Evolutionary conservation across 441 rosid species (phyloP).

Genomic region (Hura crepitans): DNA sequence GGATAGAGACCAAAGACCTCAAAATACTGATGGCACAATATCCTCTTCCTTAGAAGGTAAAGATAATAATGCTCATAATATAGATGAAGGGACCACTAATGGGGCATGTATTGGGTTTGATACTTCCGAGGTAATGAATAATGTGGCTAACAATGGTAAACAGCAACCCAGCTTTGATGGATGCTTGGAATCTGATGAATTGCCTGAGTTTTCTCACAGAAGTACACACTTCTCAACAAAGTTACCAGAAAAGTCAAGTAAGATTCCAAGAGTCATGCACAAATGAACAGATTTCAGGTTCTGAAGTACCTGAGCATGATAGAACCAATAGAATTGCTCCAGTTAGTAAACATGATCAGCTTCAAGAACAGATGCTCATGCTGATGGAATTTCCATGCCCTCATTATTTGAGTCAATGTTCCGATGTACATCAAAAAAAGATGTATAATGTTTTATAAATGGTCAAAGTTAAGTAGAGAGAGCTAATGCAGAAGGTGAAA

Average conservation of each 20-base stretch:
- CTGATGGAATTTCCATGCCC: constrained; percentile 32
- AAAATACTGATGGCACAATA: constrained; percentile 26
- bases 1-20: constrained; percentile 33
- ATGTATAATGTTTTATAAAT: constrained; percentile 73
- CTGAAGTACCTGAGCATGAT: constrained; percentile 26
- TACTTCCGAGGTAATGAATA: constrained; percentile 28
- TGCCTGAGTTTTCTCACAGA: constrained; percentile 25
- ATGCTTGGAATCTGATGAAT: constrained; percentile 27
- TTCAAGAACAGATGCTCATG: constrained; percentile 35
- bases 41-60: constrained; percentile 28
- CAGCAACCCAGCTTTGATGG: constrained; percentile 28
- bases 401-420: constrained; percentile 29
- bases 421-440: constrained; percentile 46
- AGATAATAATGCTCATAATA: constrained; percentile 25
- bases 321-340: constrained; percentile 20
- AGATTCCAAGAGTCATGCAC: constrained; percentile 30
- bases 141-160: constrained; percentile 31
- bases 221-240: constrained; percentile 43
- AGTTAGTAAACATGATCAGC: constrained; percentile 26
- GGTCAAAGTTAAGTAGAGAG: constrained; percentile 58
- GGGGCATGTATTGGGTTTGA: constrained; percentile 24
- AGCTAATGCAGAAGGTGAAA: constrained; percentile 35
- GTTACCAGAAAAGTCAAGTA: constrained; percentile 41
- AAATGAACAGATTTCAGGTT: constrained; percentile 28
- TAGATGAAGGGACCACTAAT: constrained; percentile 27